Conservation (phyloP, 2,329 filamentous ascomycete species). For the Stachybotrys chartarum region DNA sequence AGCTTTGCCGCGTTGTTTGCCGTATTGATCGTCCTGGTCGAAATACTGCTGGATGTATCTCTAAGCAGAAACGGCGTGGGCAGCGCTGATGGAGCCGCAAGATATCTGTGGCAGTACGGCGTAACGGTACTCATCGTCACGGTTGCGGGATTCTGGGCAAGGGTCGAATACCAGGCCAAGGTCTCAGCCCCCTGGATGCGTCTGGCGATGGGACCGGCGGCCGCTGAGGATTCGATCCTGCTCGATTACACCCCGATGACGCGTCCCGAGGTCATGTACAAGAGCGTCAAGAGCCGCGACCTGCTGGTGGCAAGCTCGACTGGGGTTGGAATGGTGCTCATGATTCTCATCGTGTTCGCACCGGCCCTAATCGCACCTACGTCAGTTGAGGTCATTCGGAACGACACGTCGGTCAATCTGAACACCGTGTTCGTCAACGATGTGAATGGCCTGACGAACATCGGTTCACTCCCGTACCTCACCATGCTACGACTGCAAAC, state of each 20-base stretch:
- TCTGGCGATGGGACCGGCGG: constrained; percentile 18
- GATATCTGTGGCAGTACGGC: constrained; percentile 30
- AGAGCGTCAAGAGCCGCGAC: constrained; percentile 24
- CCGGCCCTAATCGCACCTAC: constrained; percentile 27
- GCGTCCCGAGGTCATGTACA: constrained; percentile 17
- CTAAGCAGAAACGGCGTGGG: constrained; percentile 20
- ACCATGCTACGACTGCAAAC: constrained; percentile 24
- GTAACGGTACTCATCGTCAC: constrained; percentile 24
- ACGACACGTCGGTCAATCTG: constrained; percentile 15
- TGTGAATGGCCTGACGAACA: constrained; percentile 11
- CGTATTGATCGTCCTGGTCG: constrained; percentile 18
- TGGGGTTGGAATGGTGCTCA: constrained; percentile 20
- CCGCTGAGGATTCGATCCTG: constrained; percentile 23
- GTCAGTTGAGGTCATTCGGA: constrained; percentile 15
- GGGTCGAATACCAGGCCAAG: constrained; percentile 32
- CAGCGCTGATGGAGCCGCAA: constrained; percentile 13
- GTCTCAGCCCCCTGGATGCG: constrained; percentile 29
- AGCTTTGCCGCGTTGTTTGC: constrained; percentile 21
- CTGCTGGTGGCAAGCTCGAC: constrained; percentile 21
- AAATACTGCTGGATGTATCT: constrained; percentile 23
- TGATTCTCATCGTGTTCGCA: constrained; percentile 24
- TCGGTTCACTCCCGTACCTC: constrained; percentile 21
- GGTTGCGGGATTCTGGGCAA: constrained; percentile 23
- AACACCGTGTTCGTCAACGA: constrained; percentile 20
- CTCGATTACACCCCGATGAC: constrained; percentile 27